Conservation (phyloP, 768 basidiomycete species). For the Xerocomellus chrysenteron region DNA sequence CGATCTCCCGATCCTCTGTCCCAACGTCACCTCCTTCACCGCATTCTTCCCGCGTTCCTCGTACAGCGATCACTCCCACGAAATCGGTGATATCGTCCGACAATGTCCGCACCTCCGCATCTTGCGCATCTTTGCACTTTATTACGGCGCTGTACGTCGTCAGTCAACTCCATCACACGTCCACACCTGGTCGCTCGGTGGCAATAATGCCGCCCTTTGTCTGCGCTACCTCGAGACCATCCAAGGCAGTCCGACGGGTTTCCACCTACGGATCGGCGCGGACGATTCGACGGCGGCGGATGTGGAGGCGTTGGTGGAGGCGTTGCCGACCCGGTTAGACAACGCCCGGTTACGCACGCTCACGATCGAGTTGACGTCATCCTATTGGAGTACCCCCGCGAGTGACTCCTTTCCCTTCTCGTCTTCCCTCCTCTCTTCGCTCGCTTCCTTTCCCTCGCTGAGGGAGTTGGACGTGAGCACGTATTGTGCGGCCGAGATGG, state of each 20-base stretch:
- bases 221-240: conserved; percentile 22
- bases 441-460: no score
- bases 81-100: conserved; percentile 15
- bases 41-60: no score
- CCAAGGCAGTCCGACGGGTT: conserved; percentile 14
- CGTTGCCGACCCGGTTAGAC: conserved; percentile 15
- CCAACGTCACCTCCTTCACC: no score
- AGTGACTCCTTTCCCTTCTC: no score
- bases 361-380: conserved; percentile 25
- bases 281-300: conserved; percentile 24
- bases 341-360: conserved; percentile 8
- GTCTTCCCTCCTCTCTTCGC: no score
- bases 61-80: no score
- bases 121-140: conserved; percentile 20
- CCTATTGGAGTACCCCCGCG: background rate
- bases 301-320: background rate
- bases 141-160: no score
- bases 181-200: background rate
- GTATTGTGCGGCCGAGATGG: no score
- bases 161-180: no score
- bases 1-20: no score
- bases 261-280: conserved; percentile 23
- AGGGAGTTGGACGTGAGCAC: no score
- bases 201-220: conserved; percentile 23
- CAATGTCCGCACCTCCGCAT: conserved; percentile 19